Base-by-base conservation (phyloP, 768 basidiomycete genomes). In the Amyloporia xantha region DNA sequence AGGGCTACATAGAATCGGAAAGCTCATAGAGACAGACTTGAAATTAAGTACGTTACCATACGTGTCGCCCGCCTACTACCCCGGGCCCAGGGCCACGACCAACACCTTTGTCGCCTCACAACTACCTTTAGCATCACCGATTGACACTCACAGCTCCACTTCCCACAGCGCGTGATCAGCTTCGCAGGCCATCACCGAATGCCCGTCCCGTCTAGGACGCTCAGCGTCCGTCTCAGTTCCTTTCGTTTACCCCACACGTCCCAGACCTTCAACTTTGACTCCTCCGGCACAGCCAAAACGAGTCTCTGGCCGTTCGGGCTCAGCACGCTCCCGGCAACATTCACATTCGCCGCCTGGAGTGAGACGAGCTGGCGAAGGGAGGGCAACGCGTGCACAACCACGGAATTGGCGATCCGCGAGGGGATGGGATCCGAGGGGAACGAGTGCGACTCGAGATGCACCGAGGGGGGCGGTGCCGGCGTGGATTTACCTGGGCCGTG, bases 221-320 rank as follows among this genome's bases (percentile, higher is more conserved):
- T 49, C 13, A 27, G 35, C 3, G 27, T 21, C 4, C 48, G 48
- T 19, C 28, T 37, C 5, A 49, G 41, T 21, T 57, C 56, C 46
- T 47, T 71, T 47, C 65, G 62, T 61, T 71, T 76, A 28, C 70
- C 69, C 76, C 76, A 79, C 7, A 75, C 68, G 42, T 77, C 81
- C 71, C 76, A 82, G 36, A 83, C 74, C 66, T 79, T 81, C 48
- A 86, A 60, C 61, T 83, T 84, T 59, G 73, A 75, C 63, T 86
- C 84, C 25, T 72, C 74, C 4, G 82, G 79, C 1, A 79, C 74
- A 1, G 80, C 81, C 39, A 81, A 69, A 4, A 84, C 74, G 15
- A 81, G 68, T 47, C 67, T 70, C 44, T 65, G 78, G 60, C 62
- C 84, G 66, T 62, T 78, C 60, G 55, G 76, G 70, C 67, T 79